phyloP scores from a whole-genome alignment of 768 basidiomycete genomes.

The Suillus sp. region DNA sequence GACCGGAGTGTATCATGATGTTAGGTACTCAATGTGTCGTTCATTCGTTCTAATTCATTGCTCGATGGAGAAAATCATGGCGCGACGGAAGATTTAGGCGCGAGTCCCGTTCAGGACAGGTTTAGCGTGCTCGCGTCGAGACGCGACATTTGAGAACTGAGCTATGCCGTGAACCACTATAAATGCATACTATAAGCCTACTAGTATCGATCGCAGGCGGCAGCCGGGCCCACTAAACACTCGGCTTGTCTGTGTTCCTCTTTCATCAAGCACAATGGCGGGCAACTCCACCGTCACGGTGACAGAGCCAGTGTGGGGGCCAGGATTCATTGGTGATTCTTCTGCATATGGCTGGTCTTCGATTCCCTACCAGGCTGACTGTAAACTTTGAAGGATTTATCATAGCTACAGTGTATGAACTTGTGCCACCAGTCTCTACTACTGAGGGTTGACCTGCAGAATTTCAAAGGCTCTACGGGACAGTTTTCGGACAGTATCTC shows the following conservation, averaged over 20 bases:
- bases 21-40: not conserved
- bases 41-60: not conserved
- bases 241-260: not conserved
- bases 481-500: constrained; percentile 18
- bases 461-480: constrained; percentile 23
- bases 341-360: not conserved
- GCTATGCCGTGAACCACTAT: not conserved
- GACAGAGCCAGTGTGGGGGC: constrained; percentile 12
- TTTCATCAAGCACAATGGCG: constrained; percentile 14
- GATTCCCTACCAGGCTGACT: not conserved
- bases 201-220: too few relatives aligned
- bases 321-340: constrained; percentile 22
- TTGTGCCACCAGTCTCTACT: not conserved
- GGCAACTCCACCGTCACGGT: not conserved
- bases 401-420: constrained; percentile 18
- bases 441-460: not conserved
- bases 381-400: constrained; percentile 14
- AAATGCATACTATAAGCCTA: not conserved
- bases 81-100: too few relatives aligned
- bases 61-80: not conserved
- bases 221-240: not conserved
- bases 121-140: too few relatives aligned
- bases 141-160: too few relatives aligned
- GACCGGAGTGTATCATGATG: not conserved
- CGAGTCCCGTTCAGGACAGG: too few relatives aligned